These are phyloP conservation scores for Phytophthora hybrid DNA, from an alignment of 352 stramenopile species.

Conservation along the genomic window DNA sequence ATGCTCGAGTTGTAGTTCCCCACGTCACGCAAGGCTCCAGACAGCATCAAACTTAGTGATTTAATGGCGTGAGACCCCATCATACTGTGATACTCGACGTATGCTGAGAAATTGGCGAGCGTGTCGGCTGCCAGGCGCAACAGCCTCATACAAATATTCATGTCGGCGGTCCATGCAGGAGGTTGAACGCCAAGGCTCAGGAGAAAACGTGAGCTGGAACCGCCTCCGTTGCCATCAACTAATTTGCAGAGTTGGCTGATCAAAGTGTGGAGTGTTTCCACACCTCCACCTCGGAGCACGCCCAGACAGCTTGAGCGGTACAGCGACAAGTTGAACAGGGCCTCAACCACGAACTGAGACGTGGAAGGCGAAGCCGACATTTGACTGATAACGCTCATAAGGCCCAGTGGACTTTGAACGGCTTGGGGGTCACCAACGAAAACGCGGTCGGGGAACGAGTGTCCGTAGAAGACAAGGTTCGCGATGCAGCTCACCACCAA, in stretches of 20 bases:
- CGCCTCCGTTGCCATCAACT: slow-evolving; percentile 44
- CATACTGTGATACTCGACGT: slow-evolving; percentile 65
- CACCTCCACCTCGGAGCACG: slow-evolving; percentile 62
- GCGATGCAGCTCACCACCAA: slow-evolving; percentile 70
- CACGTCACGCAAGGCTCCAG: slow-evolving; percentile 55
- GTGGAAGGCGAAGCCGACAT: slow-evolving; percentile 42
- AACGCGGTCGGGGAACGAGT: slow-evolving; percentile 73
- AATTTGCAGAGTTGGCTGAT: slow-evolving; percentile 54
- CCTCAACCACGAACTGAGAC: slow-evolving; percentile 68
- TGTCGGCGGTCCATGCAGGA: slow-evolving; percentile 33
- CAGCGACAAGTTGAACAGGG: slow-evolving; percentile 79
- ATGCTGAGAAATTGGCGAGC: slow-evolving; percentile 73
- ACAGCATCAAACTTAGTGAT: slow-evolving; percentile 56
- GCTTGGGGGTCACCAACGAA: slow-evolving; percentile 79
- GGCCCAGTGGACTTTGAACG: slow-evolving; percentile 68
- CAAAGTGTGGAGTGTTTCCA: slow-evolving; percentile 64
- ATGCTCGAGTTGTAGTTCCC: slow-evolving; percentile 48
- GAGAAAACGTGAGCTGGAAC: slow-evolving; percentile 32
- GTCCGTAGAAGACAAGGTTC: slow-evolving; percentile 76
- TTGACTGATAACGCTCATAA: slow-evolving; percentile 74
- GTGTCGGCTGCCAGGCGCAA: slow-evolving; percentile 66
- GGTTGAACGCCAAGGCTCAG: slow-evolving; percentile 1
- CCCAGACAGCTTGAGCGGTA: slow-evolving; percentile 62
- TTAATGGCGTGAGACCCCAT: slow-evolving; percentile 64
- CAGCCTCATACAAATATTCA: slow-evolving; percentile 37